Percentiles rank a stretch among this genome's conserved stretches.
Evolutionary conservation across 768 basidiomycete genomes (phyloP).

Genomic region (Rhizopogon roseolus): DNA sequence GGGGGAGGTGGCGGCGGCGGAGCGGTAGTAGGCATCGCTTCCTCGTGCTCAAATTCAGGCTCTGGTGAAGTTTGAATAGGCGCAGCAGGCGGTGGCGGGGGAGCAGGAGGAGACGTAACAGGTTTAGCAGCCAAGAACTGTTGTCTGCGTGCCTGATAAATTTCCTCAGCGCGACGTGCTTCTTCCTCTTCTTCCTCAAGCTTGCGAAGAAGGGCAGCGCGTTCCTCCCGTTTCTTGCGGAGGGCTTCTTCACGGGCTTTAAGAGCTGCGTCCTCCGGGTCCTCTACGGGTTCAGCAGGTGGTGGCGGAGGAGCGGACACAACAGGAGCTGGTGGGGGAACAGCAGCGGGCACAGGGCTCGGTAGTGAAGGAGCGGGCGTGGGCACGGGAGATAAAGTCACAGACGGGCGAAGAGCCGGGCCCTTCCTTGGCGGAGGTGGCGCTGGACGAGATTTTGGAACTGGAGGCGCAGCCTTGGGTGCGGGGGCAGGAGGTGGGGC

Average conservation of each 20-base stretch:
- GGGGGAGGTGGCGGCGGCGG: slow-evolving; percentile 27
- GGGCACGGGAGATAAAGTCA: slow-evolving; percentile 21
- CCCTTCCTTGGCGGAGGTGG: slow-evolving; percentile 30
- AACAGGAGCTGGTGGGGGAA: slow-evolving; percentile 17
- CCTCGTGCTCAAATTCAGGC: slow-evolving; percentile 9
- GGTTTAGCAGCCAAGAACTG: slow-evolving; percentile 35
- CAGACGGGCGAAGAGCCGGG: slow-evolving; percentile 3
- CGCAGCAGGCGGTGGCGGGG: slow-evolving; percentile 28
- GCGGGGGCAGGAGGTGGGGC: slow-evolving; percentile 40
- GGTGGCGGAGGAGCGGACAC: slow-evolving; percentile 18
- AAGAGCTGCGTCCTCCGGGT: slow-evolving; percentile 74
- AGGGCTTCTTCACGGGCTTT: slow-evolving; percentile 65
- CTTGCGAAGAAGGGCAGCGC: slow-evolving; percentile 61
- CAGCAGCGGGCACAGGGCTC: slow-evolving; percentile 17
- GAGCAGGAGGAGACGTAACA: slow-evolving; percentile 17
- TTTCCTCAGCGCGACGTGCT: slow-evolving; percentile 42
- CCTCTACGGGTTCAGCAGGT: slow-evolving; percentile 43
- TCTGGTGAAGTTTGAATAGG: slow-evolving; percentile 5
- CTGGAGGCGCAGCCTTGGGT: slow-evolving; percentile 23
- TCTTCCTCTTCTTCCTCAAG: slow-evolving; percentile 67
- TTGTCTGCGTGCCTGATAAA: slow-evolving; percentile 27
- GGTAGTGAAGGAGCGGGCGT: slow-evolving; percentile 19
- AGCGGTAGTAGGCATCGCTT: slow-evolving; percentile 28
- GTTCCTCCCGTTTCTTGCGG: slow-evolving; percentile 70
- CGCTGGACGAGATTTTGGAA: slow-evolving; percentile 33